phyloP scores from a whole-genome alignment of 129 eudicot genomes.

The Sambucus nigra region DNA sequence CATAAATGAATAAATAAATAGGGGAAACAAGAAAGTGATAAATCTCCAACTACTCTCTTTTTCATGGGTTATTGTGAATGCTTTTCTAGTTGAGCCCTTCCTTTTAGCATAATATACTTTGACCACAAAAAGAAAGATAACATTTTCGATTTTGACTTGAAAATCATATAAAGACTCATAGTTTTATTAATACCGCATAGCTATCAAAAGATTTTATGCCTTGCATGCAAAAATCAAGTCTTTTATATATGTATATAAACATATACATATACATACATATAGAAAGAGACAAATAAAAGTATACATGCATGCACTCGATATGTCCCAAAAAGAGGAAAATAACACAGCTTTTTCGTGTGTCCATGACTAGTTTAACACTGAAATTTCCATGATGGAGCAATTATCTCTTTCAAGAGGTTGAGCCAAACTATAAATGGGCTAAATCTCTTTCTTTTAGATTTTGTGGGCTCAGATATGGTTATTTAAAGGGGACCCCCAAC shows the following conservation, averaged over 20 bases:
- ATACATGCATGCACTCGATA: not conserved
- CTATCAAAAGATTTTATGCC: not conserved
- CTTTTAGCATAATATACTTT: not conserved
- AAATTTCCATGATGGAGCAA: constrained; percentile 9
- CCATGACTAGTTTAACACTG: constrained; percentile 4
- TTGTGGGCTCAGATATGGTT: constrained; percentile 33
- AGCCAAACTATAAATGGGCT: constrained; percentile 15
- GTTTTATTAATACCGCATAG: not conserved
- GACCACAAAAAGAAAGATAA: not conserved
- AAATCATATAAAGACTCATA: not conserved
- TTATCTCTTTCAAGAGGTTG: not conserved
- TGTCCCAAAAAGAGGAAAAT: constrained; percentile 1
- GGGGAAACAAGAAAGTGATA: constrained; percentile 1
- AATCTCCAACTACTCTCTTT: constrained; percentile 4
- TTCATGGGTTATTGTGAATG: constrained; percentile 1
- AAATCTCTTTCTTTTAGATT: constrained; percentile 43
- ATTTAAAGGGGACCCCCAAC: constrained; percentile 24
- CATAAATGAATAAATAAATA: not conserved
- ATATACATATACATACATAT: not conserved
- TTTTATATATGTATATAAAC: no score
- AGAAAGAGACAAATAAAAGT: not conserved
- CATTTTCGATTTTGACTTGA: constrained; percentile 6
- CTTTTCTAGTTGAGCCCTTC: constrained; percentile 6
- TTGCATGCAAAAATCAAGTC: no score
- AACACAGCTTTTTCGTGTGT: constrained; percentile 5